Evolutionary conservation across 345 rosid genomes (phyloP).

Genomic region (Gynandropsis gynandra): DNA sequence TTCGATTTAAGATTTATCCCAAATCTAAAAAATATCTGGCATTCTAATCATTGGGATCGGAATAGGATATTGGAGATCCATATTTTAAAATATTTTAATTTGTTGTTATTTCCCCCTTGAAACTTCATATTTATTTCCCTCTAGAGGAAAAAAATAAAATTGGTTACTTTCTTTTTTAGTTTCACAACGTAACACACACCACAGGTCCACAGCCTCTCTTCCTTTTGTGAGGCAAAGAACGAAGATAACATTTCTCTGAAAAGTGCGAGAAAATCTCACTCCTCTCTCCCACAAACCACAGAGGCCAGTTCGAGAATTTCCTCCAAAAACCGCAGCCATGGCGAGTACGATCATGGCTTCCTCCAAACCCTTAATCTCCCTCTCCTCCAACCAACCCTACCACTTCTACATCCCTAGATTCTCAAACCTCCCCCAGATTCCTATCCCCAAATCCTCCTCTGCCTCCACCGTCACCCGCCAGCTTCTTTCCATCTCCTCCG

Average conservation of each 20-base stretch:
- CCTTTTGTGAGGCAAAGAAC: constrained; percentile 63
- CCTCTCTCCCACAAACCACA: constrained; percentile 13
- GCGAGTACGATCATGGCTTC: constrained; percentile 78
- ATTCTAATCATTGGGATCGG: too few relatives aligned
- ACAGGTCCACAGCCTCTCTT: too few relatives aligned
- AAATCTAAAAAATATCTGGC: too few relatives aligned
- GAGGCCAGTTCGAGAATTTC: constrained; percentile 21
- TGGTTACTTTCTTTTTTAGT: too few relatives aligned
- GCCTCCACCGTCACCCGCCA: constrained; percentile 31
- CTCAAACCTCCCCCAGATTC: constrained; percentile 31
- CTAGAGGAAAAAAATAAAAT: too few relatives aligned
- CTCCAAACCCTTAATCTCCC: constrained; percentile 36
- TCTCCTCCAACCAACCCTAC: constrained; percentile 33
- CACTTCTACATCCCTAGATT: constrained; percentile 31
- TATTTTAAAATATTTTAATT: too few relatives aligned
- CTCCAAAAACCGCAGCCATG: constrained; percentile 40
- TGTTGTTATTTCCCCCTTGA: too few relatives aligned
- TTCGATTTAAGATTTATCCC: too few relatives aligned
- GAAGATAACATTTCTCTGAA: constrained; percentile 32
- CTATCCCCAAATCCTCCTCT: constrained; percentile 27
- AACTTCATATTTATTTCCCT: too few relatives aligned
- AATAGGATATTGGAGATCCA: too few relatives aligned
- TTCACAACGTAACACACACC: too few relatives aligned
- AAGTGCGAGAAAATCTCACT: constrained; percentile 9
- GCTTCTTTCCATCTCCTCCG: constrained; percentile 30